Evolutionary conservation across 768 basidiomycete species (phyloP).

Genomic region (Hydnomerulius pinastri): DNA sequence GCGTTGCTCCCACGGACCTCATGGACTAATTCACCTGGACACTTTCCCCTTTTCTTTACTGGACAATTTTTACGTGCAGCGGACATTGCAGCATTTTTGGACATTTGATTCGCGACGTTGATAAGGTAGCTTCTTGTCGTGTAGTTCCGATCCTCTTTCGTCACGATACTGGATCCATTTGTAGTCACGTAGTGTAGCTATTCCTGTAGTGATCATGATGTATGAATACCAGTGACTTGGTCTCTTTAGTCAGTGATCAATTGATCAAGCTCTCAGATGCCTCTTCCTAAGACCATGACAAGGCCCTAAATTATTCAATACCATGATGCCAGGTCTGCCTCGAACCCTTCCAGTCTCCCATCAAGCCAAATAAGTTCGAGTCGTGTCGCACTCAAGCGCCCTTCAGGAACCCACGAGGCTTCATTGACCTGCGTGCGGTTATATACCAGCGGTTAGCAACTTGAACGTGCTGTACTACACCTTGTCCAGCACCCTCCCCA

Average conservation of each 20-base stretch:
- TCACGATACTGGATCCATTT: neutral
- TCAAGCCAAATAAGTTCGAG: no score
- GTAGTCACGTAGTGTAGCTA: neutral
- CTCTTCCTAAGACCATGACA: no score
- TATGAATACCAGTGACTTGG: neutral
- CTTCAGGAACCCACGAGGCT: no score
- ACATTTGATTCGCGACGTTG: neutral
- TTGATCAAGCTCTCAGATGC: no score
- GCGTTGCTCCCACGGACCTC: neutral
- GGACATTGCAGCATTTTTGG: neutral
- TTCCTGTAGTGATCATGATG: neutral
- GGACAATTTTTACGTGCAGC: constrained; percentile 6
- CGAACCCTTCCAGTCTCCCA: neutral
- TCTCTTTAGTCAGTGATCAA: no score
- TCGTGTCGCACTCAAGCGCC: no score
- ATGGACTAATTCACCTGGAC: constrained; percentile 14
- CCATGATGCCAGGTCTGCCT: no score
- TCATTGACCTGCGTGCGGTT: no score
- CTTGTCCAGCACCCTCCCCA: neutral
- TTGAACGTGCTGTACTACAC: no score
- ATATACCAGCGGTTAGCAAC: no score
- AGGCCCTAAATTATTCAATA: no score
- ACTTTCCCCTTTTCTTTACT: neutral
- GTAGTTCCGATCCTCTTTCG: neutral
- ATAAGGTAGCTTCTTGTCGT: neutral